Evolutionary conservation across 2,329 filamentous ascomycete species (phyloP), one percentile per base, ranked within the genome.

Genomic region (Bipolaris oryzae): DNA sequence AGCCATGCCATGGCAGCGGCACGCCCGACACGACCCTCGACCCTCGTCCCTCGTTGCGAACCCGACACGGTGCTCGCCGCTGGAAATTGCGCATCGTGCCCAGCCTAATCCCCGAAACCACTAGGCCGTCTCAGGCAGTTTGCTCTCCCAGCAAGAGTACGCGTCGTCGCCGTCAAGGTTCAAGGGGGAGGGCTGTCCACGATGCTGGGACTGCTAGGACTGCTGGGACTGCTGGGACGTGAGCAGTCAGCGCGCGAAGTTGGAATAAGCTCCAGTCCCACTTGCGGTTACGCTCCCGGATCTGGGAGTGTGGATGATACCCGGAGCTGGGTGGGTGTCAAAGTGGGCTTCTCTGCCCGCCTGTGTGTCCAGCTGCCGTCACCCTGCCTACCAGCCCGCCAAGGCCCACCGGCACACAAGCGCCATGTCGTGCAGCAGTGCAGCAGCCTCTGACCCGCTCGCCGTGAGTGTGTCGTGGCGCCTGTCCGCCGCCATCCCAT

Each of bases 251-350:
- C 48, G 38, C 23, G 53, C 38, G 65, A 64, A 63, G 68, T 71
- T 55, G 60, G 64, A 70, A 67, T 71, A 71, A 71, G 68, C 68
- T 70, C 68, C 66, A 63, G 67, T 68, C 68, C 68, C 67, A 69
- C 67, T 63, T 63, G 60, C 64, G 64, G 62, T 67, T 67, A 56
- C 65, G 61, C 61, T 61, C 60, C 62, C 55, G 60, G 48, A 59
- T 68, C 62, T 66, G 65, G 67, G 25, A 28, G 64, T 62, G 58
- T 57, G 57, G 48, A 58, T 57, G 61, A 57, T 62, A 62, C 50
- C 61, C 60, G 62, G 54, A 39, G 61, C 57, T 66, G 62, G 64
- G 60, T 65, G 62, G 64, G 61, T 60, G 51, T 53, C 54, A 64
- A 61, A 57, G 62, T 67, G 60, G 63, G 62, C 58, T 67, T 57